phyloP scores from a whole-genome alignment of 208 protist genomes.

The Acanthamoeba lenticulata region DNA sequence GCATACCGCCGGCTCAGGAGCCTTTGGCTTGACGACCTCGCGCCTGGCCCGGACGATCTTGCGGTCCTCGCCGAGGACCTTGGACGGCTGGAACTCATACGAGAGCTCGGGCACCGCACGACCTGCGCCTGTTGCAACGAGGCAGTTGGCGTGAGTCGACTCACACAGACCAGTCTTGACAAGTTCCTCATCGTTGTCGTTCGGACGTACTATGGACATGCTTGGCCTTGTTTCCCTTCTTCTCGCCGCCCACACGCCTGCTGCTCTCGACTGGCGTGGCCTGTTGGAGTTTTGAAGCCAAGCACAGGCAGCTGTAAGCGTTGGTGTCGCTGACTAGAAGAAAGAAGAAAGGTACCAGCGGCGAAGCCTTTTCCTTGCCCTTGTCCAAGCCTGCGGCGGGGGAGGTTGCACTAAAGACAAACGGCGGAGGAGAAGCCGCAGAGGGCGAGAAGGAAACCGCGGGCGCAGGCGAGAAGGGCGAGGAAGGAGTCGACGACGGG shows the following conservation, averaged over 20 bases:
- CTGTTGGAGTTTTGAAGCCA: not conserved
- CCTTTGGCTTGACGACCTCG: not conserved
- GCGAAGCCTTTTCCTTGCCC: not conserved
- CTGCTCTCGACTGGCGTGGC: not conserved
- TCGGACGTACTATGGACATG: not conserved
- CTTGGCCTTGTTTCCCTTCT: not conserved
- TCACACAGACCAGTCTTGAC: not conserved
- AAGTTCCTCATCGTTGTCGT: not conserved
- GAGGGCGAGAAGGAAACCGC: not conserved
- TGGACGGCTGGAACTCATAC: not conserved
- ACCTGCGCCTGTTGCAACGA: not conserved
- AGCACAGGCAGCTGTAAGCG: not conserved
- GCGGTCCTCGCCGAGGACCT: not conserved
- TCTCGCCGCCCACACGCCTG: not conserved
- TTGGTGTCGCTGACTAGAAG: not conserved
- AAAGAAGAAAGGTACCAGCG: not conserved
- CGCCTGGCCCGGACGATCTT: conserved; percentile 20
- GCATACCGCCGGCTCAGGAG: not conserved
- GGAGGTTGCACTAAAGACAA: not conserved
- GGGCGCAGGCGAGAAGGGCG: not conserved
- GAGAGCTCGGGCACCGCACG: not conserved
- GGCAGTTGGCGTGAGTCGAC: not conserved
- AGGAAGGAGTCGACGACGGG: not conserved
- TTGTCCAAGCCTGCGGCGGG: not conserved
- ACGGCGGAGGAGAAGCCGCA: not conserved